phyloP scores from a whole-genome alignment of 108 stramenopile species.

The Chaetoceros tenuissimus region DNA sequence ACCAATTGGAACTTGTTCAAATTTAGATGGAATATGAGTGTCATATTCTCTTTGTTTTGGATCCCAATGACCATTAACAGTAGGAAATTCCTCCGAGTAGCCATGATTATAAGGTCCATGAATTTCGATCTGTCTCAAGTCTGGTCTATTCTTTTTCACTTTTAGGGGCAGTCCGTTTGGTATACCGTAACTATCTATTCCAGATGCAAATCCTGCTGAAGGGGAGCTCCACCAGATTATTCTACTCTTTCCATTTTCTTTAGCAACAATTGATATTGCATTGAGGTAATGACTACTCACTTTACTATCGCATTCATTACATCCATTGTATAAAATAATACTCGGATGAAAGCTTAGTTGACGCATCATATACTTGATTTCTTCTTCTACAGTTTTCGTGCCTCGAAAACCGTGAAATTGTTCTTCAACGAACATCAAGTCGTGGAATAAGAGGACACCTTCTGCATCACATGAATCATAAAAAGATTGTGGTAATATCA shows the following conservation, averaged over 20 bases:
- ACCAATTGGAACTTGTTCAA: constrained; percentile 12
- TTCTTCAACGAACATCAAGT: constrained; percentile 52
- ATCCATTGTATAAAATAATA: constrained; percentile 52
- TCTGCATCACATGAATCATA: constrained; percentile 58
- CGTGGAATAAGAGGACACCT: constrained; percentile 62
- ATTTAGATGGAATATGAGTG: constrained; percentile 9
- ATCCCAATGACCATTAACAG: constrained; percentile 32
- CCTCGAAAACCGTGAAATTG: constrained; percentile 20
- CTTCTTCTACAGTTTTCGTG: constrained; percentile 16
- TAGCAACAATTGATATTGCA: constrained; percentile 34
- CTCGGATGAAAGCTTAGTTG: constrained; percentile 31
- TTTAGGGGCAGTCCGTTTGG: constrained; percentile 20
- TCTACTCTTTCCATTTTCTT: constrained; percentile 37
- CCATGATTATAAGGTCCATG: constrained; percentile 46
- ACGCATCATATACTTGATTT: constrained; percentile 36
- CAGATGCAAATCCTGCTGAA: constrained; percentile 38
- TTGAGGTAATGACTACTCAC: constrained; percentile 32
- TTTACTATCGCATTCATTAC: constrained; percentile 43
- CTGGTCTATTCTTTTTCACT: neutral
- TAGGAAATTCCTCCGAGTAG: constrained; percentile 19
- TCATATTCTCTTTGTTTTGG: constrained; percentile 5
- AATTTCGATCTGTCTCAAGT: constrained; percentile 19
- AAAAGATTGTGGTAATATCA: constrained; percentile 43
- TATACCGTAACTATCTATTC: constrained; percentile 24
- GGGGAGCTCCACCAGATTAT: constrained; percentile 47